A percentile compares a stretch with the other conserved stretches of the same genome.
These are phyloP conservation scores for Clavispora phyllophila DNA, from an alignment of 805 yeast genomes.

Conservation along the genomic window DNA sequence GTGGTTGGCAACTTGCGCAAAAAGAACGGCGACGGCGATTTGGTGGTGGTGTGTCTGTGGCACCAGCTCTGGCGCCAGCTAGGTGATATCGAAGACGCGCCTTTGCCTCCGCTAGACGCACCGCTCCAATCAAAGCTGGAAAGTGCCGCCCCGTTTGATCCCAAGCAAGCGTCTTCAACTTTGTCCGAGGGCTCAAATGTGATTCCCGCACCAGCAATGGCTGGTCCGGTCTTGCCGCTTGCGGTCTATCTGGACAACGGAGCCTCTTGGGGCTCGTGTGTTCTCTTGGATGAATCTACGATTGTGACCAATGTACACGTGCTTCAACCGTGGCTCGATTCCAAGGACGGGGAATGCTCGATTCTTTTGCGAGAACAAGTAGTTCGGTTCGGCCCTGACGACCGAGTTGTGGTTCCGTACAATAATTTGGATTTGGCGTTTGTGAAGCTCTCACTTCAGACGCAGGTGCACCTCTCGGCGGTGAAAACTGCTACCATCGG, in stretches of 20 bases:
- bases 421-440: slow-evolving; percentile 35
- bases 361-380: slow-evolving; percentile 4
- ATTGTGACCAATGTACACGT: slow-evolving; percentile 43
- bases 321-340: slow-evolving; percentile 2
- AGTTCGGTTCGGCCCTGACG: slow-evolving; percentile 5
- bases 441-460: slow-evolving; percentile 17
- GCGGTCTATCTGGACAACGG: background rate
- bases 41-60: slow-evolving; percentile 31
- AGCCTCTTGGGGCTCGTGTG: slow-evolving; percentile 41
- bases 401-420: slow-evolving; percentile 27
- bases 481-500: background rate
- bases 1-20: slow-evolving; percentile 35
- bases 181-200: too few species aligned
- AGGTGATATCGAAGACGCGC: background rate
- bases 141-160: too few species aligned
- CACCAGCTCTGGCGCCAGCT: slow-evolving; percentile 1
- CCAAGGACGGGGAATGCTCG: slow-evolving; percentile 2
- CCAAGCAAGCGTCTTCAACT: too few species aligned
- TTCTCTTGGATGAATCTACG: slow-evolving; percentile 24
- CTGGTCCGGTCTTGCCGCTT: background rate
- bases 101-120: background rate
- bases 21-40: slow-evolving; percentile 43
- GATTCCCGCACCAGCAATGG: too few species aligned
- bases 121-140: too few species aligned
- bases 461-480: background rate